Base-by-base conservation (phyloP, 176 grass and related monocot genomes). In the Tillandsia leiboldiana region DNA sequence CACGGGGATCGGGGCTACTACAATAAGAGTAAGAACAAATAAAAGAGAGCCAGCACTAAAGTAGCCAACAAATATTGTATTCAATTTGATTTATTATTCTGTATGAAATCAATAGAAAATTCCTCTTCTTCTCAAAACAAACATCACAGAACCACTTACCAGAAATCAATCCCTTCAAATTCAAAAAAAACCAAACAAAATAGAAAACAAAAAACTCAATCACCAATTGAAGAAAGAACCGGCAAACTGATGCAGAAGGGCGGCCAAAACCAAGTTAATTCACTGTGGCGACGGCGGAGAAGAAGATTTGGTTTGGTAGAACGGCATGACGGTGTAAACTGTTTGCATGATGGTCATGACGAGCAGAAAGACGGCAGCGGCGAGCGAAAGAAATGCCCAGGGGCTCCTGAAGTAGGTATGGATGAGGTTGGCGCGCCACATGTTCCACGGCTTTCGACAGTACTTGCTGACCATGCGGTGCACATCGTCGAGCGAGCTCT, bases 371-470 rank as follows among this genome's bases (percentile, higher is more conserved):
- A 96, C 49, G 2, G 87, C 84, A 11, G 87, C 87, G 4, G 70
- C 70, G 1, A 96, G 87, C 1, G 87, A 90, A 2, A 90, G 58
- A 73, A 96, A 80, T 5, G 91, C 91, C 91, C 87, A 96, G 0
- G 91, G 87, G 73, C 87, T 90, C 72, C 79, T 65, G 76, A 96
- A 96, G 75, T 96, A 96, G 27, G 91, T 96, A 73, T 90, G 84
- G 50, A 90, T 67, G n/a, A 96, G 84, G 76, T 90, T 96, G 22
- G 91, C 84, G 0, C 84, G 67, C 87, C 87, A 87, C 91, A 71
- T 68, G 71, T 87, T 96, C 81, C 84, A 85, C 0, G 79, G 73
- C 73, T 87, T 73, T 15, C 77, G 29, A 73, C 53, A 90, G 83
- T 96, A 90, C 18, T 64, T 76, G 58, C 85, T 90, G 50, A 96